phyloP scores from a whole-genome alignment of 2,329 filamentous ascomycete genomes.

The Hawksworthiomyces lignivorus region DNA sequence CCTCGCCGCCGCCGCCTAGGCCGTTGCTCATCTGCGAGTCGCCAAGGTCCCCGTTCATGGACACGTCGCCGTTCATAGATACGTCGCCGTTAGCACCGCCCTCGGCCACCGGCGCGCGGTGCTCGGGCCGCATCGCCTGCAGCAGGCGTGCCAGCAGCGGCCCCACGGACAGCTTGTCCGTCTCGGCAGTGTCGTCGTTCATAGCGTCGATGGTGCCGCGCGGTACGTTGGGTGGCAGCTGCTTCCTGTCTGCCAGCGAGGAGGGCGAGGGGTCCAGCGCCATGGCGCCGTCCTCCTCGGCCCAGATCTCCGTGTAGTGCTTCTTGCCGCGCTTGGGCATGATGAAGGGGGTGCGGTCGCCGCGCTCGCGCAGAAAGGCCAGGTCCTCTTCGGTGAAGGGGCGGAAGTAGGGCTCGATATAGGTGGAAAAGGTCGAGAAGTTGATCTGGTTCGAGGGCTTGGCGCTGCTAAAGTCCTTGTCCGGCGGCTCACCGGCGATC shows the following conservation, averaged over 20 bases:
- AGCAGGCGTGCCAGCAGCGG: constrained; percentile 78
- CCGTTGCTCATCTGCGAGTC: constrained; percentile 41
- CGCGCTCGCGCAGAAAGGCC: constrained; percentile 82
- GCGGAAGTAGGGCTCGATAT: constrained; percentile 85
- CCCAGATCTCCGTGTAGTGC: constrained; percentile 86
- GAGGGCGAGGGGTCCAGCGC: constrained; percentile 59
- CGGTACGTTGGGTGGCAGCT: constrained; percentile 69
- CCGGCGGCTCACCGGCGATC: constrained; percentile 81
- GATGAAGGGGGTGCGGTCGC: constrained; percentile 78
- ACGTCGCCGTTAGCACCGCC: constrained; percentile 25
- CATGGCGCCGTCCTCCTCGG: constrained; percentile 82
- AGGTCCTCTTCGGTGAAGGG: constrained; percentile 89
- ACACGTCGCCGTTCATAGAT: constrained; percentile 41
- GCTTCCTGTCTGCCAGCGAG: constrained; percentile 45
- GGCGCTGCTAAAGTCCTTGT: constrained; percentile 90
- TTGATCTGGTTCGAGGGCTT: constrained; percentile 93
- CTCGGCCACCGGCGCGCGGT: constrained; percentile 48
- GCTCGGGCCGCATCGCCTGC: constrained; percentile 72
- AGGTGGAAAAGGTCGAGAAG: constrained; percentile 86
- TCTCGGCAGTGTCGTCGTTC: constrained; percentile 78
- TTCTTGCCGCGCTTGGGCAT: constrained; percentile 79
- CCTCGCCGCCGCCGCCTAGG: constrained; percentile 30
- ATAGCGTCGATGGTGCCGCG: constrained; percentile 81
- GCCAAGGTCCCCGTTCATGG: constrained; percentile 48
- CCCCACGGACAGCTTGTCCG: constrained; percentile 80